phyloP scores from a whole-genome alignment of 352 stramenopile genomes.

The Thraustotheca clavata region DNA sequence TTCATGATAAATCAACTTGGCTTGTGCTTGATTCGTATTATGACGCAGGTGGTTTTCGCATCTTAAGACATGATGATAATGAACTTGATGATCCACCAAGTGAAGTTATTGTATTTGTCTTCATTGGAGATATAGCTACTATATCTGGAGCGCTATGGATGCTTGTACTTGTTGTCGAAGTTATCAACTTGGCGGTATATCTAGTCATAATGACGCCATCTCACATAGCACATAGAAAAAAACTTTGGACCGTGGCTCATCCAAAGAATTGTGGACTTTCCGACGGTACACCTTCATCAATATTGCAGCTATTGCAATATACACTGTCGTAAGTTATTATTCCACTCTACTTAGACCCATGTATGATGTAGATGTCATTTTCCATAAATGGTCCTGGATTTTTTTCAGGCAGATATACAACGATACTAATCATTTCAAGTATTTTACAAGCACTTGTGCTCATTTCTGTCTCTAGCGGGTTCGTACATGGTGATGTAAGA shows the following conservation, averaged over 20 bases:
- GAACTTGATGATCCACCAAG: not conserved
- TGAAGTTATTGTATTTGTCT: not conserved
- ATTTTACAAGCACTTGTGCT: not conserved
- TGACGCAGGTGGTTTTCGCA: constrained; percentile 11
- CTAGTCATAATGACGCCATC: not conserved
- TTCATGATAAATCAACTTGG: not conserved
- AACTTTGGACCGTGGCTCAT: not conserved
- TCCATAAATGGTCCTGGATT: not conserved
- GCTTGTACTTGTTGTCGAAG: constrained; percentile 14
- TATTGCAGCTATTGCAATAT: not conserved
- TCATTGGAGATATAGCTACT: constrained; percentile 5
- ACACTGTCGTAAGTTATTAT: not conserved
- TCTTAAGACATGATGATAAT: constrained; percentile 6
- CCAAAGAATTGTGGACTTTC: not conserved
- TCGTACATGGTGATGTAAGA: not conserved
- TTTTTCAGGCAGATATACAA: not conserved
- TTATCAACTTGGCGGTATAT: constrained; percentile 9
- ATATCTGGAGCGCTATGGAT: constrained; percentile 18
- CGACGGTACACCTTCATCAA: not conserved
- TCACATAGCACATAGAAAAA: constrained; percentile 6
- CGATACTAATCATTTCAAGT: not conserved
- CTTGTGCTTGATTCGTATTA: constrained; percentile 4
- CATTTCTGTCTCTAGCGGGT: not conserved
- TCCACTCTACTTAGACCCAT: not conserved
- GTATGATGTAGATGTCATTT: not conserved